Percentiles rank a stretch among this genome's conserved stretches.
These are phyloP conservation scores for Dothidotthia symphoricarpi DNA, from an alignment of 2,329 filamentous ascomycete genomes.

Conservation along the genomic window DNA sequence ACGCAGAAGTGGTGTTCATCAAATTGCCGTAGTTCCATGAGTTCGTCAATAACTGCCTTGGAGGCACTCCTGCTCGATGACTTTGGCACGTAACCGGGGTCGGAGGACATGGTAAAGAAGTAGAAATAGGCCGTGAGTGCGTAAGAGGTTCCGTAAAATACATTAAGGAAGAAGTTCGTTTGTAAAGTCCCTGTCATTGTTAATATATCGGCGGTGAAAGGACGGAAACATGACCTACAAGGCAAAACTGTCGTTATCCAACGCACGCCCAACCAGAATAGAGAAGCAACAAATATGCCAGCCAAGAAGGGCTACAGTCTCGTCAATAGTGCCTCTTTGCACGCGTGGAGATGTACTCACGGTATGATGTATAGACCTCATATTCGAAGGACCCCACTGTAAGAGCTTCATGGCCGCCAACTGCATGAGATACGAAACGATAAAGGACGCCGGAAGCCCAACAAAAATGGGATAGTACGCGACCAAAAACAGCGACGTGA, in stretches of 20 bases:
- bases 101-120: slow-evolving; percentile 75
- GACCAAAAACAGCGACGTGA: slow-evolving; percentile 67
- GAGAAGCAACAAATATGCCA: slow-evolving; percentile 83
- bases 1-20: slow-evolving; percentile 94
- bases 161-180: slow-evolving; percentile 69
- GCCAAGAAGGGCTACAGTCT: slow-evolving; percentile 78
- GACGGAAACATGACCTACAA: slow-evolving; percentile 51
- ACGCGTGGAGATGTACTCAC: slow-evolving; percentile 49
- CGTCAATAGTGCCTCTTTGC: too few relatives aligned
- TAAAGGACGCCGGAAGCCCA: slow-evolving; percentile 69
- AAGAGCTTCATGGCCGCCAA: slow-evolving; percentile 75
- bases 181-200: slow-evolving; percentile 60
- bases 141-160: slow-evolving; percentile 67
- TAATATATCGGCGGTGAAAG: slow-evolving; percentile 18
- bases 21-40: slow-evolving; percentile 82
- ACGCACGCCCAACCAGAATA: slow-evolving; percentile 76
- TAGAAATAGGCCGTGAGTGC: slow-evolving; percentile 81
- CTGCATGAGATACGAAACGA: slow-evolving; percentile 69
- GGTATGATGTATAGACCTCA: slow-evolving; percentile 87
- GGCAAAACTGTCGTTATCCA: slow-evolving; percentile 75
- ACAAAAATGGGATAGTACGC: slow-evolving; percentile 72
- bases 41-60: slow-evolving; percentile 81
- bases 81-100: slow-evolving; percentile 92
- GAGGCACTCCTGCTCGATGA: slow-evolving; percentile 85
- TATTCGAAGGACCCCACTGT: slow-evolving; percentile 79